Evolutionary conservation across 2,329 filamentous ascomycete species (phyloP), one percentile per base, ranked within the genome.

Genomic region (Penicillium brasilianum): DNA sequence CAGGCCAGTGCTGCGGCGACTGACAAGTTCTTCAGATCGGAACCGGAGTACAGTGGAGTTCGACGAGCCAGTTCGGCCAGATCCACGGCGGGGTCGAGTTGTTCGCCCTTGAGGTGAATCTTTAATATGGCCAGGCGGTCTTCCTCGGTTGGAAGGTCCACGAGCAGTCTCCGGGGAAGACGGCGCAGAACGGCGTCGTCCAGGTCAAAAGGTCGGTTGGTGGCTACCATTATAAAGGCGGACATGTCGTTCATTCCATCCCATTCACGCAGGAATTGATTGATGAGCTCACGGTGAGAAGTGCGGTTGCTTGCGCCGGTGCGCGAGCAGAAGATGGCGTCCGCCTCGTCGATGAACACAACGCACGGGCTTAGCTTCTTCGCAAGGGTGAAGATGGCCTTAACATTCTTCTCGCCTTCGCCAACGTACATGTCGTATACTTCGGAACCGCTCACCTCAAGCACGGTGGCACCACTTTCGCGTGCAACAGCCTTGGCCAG

Each of bases 141-240:
- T 57, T 77, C 59, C 61, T 80, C 76, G 0, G 73, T 77, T 0
- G 83, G 83, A 2, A 85, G 72, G 63, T 83, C 82, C 18, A 85
- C 77, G 1, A 82, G 74, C 10, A 85, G 74, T 49, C 81, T 77
- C 28, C 80, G 74, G 1, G 83, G 82, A 3, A 83, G 74, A 55
- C 83, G 81, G 18, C 83, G 79, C 22, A 85, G 76, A 20, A 83
- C 78, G 3, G 83, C 83, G 48, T 82, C 79, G 71, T 99, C 95
- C 0, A 99, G 86, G 72, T 98, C 95, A 71, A 96, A 97, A 0
- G 95, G 95, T 10, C 94, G 85, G 76, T 99, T 98, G 9, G 93
- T 98, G 30, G 95, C 94, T 0, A 98, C 93, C 93, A 99, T 97
- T 76, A 99, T 94, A 75, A 99, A 98, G 2, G 94, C 92, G 18